Base-by-base conservation (phyloP, 164 flowering plant species). In the Dillenia turbinata region DNA sequence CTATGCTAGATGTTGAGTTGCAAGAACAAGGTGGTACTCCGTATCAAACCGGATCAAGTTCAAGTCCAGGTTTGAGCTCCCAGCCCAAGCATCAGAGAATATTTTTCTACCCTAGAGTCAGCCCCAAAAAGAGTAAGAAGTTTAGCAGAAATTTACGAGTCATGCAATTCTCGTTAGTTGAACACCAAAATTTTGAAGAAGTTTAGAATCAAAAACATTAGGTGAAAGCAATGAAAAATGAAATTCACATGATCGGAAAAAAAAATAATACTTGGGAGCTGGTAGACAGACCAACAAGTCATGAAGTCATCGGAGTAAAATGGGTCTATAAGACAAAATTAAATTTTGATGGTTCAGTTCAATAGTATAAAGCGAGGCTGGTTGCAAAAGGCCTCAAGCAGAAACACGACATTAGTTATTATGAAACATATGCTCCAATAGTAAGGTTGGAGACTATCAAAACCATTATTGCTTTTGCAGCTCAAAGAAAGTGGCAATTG, bases 301-400 rank as follows among this genome's bases (percentile, higher is more conserved):
- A 63, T 12, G 40, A 63, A 24, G 12, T 22, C 1, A 55, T 55
- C 33, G 53, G 53, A 8, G 14, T 55, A 10, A 62, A 62, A 17
- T 63, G 59, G 52, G 44, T 54, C 10, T 47, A 12, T 22, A 54
- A 22, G 13, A 9, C 13, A 8, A 54, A 55, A 8, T 52, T 43
- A 15, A 63, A 54, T 14, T 17, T 52, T 1, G 43, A 33, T 15
- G 46, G 53, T 8, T 12, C 40, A 8, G 15, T 55, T 11, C 22
- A 14, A 46, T 2, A 47, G 9, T 47, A 43, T 7, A 56, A 48
- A 14, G 53, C 12, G 1, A 9, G 55, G n/a, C 22, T 64, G 9
- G 61, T 64, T 11, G 67, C 55, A n/a, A 47, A 64, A 55, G 59
- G 44, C 22, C 26, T 54, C 26, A 12, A 43, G 13, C 59, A 55